Percentiles rank a stretch among this genome's conserved stretches.
Conservation (phyloP, 1,284 basidiomycete species). For the Lignosus rhinocerotis region DNA sequence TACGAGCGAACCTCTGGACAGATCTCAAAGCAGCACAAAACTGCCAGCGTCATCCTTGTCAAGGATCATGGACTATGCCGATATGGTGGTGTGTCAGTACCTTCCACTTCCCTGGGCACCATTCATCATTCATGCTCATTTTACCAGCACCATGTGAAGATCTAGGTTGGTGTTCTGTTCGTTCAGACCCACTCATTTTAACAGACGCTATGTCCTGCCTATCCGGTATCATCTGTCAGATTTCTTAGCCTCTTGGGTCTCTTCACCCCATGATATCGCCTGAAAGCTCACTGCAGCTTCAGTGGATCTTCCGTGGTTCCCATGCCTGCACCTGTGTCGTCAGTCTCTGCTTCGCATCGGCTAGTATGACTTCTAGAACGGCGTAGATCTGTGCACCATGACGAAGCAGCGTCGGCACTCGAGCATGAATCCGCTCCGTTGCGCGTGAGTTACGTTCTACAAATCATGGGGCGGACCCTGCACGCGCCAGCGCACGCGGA, state of each 20-base stretch:
- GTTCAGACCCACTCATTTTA: background rate
- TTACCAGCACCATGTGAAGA: too few species aligned
- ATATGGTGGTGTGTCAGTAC: background rate
- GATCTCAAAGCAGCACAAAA: too few species aligned
- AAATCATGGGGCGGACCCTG: background rate
- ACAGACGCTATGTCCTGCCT: background rate
- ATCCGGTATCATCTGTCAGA: background rate
- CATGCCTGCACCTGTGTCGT: background rate
- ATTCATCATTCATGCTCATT: too few species aligned
- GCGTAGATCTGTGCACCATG: constrained; percentile 2
- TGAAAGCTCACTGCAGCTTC: background rate
- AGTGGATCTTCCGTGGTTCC: background rate
- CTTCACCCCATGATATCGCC: background rate
- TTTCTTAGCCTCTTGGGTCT: background rate
- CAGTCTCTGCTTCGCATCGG: background rate
- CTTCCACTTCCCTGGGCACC: background rate
- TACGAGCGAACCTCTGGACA: too few species aligned
- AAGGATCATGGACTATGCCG: background rate
- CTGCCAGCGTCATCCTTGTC: background rate
- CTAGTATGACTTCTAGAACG: background rate
- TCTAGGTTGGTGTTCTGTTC: too few species aligned
- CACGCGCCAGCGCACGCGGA: background rate
- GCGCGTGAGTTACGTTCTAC: background rate
- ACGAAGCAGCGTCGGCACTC: background rate
- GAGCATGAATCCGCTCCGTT: background rate